Conservation (phyloP, 306 rosid species). For the Betula pendula region DNA sequence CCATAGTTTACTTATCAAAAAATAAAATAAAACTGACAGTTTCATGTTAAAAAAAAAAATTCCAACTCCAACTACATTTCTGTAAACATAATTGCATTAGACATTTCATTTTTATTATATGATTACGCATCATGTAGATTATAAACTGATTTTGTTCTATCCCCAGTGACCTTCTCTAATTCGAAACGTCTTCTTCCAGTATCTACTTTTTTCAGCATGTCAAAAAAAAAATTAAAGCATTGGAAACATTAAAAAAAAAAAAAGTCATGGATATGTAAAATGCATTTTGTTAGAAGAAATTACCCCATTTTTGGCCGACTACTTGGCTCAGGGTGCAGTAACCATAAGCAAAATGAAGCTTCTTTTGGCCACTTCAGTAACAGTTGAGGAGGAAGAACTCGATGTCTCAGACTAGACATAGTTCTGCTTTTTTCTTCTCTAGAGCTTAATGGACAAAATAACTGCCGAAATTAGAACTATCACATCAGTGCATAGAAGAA, state of each 20-base stretch:
- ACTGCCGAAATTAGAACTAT: slow-evolving; percentile 56
- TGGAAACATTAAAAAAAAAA: not conserved
- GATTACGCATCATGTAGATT: not conserved
- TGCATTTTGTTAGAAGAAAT: slow-evolving; percentile 22
- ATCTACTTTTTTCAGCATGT: not conserved
- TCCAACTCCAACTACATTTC: slow-evolving; percentile 4
- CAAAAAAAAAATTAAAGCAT: not conserved
- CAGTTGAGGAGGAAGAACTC: slow-evolving; percentile 98
- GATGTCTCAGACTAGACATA: slow-evolving; percentile 91
- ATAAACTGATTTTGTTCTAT: not conserved
- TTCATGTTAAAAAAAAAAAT: not conserved
- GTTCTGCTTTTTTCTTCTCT: slow-evolving; percentile 86
- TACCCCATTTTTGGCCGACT: slow-evolving; percentile 87
- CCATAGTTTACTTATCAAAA: not conserved
- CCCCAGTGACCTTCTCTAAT: not conserved
- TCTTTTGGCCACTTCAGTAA: slow-evolving; percentile 95
- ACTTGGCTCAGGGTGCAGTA: slow-evolving; percentile 89
- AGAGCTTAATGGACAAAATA: slow-evolving; percentile 83
- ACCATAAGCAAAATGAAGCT: slow-evolving; percentile 96
- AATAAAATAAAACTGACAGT: not conserved
- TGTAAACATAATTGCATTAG: not conserved
- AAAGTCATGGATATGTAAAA: slow-evolving; percentile 16
- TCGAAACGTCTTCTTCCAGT: not conserved
- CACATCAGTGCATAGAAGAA: slow-evolving; percentile 35
- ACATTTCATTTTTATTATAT: not conserved